Conservation (phyloP, 257 asterid genomes). For the Przewalskia tangutica region DNA sequence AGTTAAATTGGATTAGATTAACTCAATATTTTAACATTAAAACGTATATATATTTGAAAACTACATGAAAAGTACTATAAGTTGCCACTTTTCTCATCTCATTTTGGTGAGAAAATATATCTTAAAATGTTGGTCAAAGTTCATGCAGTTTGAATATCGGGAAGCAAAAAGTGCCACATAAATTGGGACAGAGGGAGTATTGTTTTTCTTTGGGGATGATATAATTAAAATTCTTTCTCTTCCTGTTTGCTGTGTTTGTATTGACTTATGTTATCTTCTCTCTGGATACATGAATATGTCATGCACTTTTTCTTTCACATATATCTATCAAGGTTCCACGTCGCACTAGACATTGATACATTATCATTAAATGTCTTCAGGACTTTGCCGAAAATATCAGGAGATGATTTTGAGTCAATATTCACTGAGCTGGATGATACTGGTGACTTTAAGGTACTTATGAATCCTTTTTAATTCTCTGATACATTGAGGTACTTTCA, state of each 20-base stretch:
- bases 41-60: too few species aligned
- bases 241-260: neutral
- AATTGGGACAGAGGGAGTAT: too few species aligned
- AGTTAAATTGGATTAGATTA: too few species aligned
- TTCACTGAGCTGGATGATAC: conserved; percentile 89
- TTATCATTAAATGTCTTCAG: conserved; percentile 22
- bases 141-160: too few species aligned
- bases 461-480: conserved; percentile 8
- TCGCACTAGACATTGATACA: neutral
- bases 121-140: too few species aligned
- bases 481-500: neutral
- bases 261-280: neutral
- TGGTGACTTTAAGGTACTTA: conserved; percentile 70
- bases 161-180: too few species aligned
- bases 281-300: neutral
- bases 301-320: neutral
- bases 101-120: too few species aligned
- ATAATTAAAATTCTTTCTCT: neutral
- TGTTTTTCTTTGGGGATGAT: neutral
- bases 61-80: too few species aligned
- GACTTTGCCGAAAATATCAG: conserved; percentile 87
- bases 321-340: neutral
- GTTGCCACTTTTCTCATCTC: too few species aligned
- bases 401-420: conserved; percentile 83
- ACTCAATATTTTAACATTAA: too few species aligned